These are phyloP conservation scores for Dryas alaskensis DNA, from an alignment of 306 rosid genomes.

Conservation along the genomic window DNA sequence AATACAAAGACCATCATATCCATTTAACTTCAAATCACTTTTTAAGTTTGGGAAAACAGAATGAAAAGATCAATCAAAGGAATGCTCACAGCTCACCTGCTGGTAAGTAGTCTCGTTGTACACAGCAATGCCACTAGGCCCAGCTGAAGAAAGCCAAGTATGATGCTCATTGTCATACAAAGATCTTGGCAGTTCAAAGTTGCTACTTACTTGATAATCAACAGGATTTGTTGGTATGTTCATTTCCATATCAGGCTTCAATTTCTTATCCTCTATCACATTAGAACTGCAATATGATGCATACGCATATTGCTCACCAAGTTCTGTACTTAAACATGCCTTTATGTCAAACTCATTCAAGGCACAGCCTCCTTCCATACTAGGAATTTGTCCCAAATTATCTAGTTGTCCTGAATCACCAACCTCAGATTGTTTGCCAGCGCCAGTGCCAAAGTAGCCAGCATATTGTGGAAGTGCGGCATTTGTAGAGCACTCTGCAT, in stretches of 20 bases:
- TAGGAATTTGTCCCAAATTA: constrained; percentile 35
- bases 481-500: constrained; percentile 53
- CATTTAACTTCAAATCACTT: not conserved
- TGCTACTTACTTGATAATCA: constrained; percentile 53
- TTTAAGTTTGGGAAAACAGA: constrained; percentile 1
- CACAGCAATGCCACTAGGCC: constrained; percentile 55
- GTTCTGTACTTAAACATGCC: constrained; percentile 44
- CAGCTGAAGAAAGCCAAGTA: constrained; percentile 51
- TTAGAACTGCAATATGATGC: constrained; percentile 23
- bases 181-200: constrained; percentile 46
- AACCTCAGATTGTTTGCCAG: constrained; percentile 42
- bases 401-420: constrained; percentile 47
- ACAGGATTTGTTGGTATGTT: constrained; percentile 33
- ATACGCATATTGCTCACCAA: constrained; percentile 47
- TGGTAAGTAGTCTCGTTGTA: constrained; percentile 50
- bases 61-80: not conserved
- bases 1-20: not conserved
- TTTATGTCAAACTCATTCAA: constrained; percentile 48
- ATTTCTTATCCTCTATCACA: constrained; percentile 34
- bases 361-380: constrained; percentile 34
- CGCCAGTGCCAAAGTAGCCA: constrained; percentile 36
- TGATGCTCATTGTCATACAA: constrained; percentile 55
- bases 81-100: constrained; percentile 52
- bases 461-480: constrained; percentile 48
- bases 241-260: constrained; percentile 32